Base-by-base conservation (phyloP, 2,329 filamentous ascomycete species). In the Calycina marina region DNA sequence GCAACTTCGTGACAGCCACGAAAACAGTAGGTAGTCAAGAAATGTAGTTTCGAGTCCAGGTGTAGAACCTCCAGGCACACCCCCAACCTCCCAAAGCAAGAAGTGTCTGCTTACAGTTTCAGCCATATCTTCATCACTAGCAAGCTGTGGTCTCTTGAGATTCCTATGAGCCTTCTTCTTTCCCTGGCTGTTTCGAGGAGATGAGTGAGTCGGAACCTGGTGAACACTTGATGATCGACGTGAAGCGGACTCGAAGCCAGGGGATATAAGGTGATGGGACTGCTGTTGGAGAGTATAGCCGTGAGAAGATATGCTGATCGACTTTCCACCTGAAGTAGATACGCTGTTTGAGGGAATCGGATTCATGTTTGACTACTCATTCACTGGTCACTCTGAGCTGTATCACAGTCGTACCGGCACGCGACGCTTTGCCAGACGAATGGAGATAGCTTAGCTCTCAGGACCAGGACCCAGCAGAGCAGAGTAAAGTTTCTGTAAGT, bases 71-170 rank as follows among this genome's bases (percentile, higher is more conserved):
- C n/a, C n/a, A n/a, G n/a, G n/a, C n/a, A n/a, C n/a, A n/a, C n/a
- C n/a, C n/a, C n/a, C n/a, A n/a, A n/a, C n/a, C n/a, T n/a, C n/a
- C n/a, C n/a, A n/a, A n/a, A n/a, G n/a, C n/a, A n/a, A n/a, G n/a
- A n/a, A n/a, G n/a, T n/a, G n/a, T n/a, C n/a, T n/a, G n/a, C 71
- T 56, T 60, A 86, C 69, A 46, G 69, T 65, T 62, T 94, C 85
- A 43, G 75, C 84, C 70, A 92, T 77, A 48, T 72, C 73, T 69
- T 93, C 85, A 61, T 93, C 85, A 61, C 86, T 76, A 53, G 78
- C 69, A 45, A 78, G 62, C 35, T 69, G 65, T 29, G 84, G 80
- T 50, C 77, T 75, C 49, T 77, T 77, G 50, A 85, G 80, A 42
- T 72, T 73, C 53, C 83, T 85, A 60, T 94, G 84, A 56, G 90